A percentile compares a stretch with the other conserved stretches of the same genome.
phyloP scores from a whole-genome alignment of 768 basidiomycete species.

The Suillus variegatus region DNA sequence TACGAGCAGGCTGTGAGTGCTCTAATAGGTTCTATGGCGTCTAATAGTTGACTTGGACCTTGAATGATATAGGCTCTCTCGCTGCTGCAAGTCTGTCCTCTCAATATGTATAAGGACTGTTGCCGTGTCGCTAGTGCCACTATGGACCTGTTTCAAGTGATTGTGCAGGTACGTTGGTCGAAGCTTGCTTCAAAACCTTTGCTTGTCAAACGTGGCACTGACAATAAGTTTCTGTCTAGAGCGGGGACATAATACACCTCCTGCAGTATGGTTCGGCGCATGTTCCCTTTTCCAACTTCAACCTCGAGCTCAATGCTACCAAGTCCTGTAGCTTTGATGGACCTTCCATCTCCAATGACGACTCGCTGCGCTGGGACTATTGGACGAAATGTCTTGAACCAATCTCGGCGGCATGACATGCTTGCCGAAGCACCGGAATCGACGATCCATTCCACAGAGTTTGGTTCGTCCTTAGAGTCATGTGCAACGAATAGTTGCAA shows the following conservation, averaged over 20 bases:
- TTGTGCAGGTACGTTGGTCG: not conserved
- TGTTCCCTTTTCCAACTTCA: too few relatives aligned
- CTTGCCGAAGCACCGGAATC: constrained; percentile 5
- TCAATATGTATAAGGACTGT: constrained; percentile 10
- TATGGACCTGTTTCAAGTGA: not conserved
- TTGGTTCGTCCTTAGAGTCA: not conserved
- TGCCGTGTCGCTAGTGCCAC: not conserved
- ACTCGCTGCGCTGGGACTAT: not conserved
- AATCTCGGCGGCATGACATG: constrained; percentile 4
- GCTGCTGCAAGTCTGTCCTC: not conserved
- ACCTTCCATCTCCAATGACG: too few relatives aligned
- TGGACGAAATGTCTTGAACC: constrained; percentile 4
- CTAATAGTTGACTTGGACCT: not conserved
- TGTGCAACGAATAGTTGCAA: constrained; percentile 3
- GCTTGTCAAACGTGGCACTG: too few relatives aligned
- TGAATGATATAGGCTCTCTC: constrained; percentile 1
- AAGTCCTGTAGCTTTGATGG: too few relatives aligned
- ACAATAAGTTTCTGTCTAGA: too few relatives aligned
- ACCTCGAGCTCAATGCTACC: too few relatives aligned
- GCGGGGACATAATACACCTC: too few relatives aligned
- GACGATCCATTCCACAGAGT: constrained; percentile 2
- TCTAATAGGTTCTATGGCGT: not conserved
- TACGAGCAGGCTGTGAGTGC: not conserved
- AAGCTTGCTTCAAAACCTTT: not conserved
- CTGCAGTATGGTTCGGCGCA: too few relatives aligned